A percentile compares a stretch with the other conserved stretches of the same genome.
Evolutionary conservation across 1,284 basidiomycete species (phyloP).

Genomic region (Sporisorium sorghi): DNA sequence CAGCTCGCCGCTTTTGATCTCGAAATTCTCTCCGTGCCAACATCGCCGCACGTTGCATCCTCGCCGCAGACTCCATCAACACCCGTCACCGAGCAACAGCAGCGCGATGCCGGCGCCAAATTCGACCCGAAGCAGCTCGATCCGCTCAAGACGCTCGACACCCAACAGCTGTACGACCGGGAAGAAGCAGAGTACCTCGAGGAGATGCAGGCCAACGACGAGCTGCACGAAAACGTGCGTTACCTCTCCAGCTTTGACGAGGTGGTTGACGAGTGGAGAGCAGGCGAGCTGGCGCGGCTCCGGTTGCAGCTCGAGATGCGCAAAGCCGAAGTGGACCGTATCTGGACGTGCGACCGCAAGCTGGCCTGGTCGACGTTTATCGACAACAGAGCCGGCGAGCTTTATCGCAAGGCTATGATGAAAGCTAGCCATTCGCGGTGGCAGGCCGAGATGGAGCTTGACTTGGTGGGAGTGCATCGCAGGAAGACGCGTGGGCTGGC

Average conservation of each 20-base stretch:
- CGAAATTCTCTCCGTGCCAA: constrained; percentile 9
- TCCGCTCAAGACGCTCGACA: constrained; percentile 39
- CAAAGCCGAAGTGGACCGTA: constrained; percentile 41
- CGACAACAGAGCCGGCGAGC: constrained; percentile 23
- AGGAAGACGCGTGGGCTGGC: constrained; percentile 27
- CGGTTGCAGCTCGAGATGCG: constrained; percentile 47
- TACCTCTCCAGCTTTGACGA: constrained; percentile 45
- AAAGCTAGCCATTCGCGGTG: constrained; percentile 24
- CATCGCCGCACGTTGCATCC: constrained; percentile 10
- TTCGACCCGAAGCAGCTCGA: constrained; percentile 27
- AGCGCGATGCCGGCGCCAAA: constrained; percentile 9
- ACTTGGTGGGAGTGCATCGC: constrained; percentile 33
- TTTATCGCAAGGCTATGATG: constrained; percentile 26
- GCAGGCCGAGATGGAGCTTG: constrained; percentile 46
- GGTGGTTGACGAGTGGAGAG: constrained; percentile 45
- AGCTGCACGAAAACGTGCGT: constrained; percentile 30
- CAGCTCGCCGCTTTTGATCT: constrained; percentile 45
- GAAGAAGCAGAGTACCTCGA: constrained; percentile 38
- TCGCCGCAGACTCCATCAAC: constrained; percentile 9
- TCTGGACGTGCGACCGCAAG: constrained; percentile 50
- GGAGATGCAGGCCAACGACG: constrained; percentile 21
- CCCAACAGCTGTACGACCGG: constrained; percentile 19
- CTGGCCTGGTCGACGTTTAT: constrained; percentile 41
- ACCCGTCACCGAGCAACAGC: constrained; percentile 12
- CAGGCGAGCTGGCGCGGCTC: constrained; percentile 31